Percentiles rank a stretch among this genome's conserved stretches.
These are phyloP conservation scores for Conringia planisiliqua DNA, from an alignment of 345 rosid species.

Conservation along the genomic window DNA sequence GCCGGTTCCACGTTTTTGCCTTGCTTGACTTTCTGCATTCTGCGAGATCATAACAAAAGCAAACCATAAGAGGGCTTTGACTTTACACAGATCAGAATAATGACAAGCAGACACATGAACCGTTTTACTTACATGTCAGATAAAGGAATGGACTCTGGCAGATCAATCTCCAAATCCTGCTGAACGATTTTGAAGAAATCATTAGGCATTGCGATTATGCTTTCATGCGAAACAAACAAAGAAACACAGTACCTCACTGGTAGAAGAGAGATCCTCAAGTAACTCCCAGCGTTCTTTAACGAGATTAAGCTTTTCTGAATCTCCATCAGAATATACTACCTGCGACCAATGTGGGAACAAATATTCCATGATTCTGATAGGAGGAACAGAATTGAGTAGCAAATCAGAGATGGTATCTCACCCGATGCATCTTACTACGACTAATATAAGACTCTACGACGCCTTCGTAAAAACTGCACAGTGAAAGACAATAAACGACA, in stretches of 20 bases:
- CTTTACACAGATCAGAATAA: constrained; percentile 1
- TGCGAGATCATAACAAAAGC: constrained; percentile 22
- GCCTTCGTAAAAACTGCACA: constrained; percentile 68
- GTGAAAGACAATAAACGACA: constrained; percentile 16
- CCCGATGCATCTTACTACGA: constrained; percentile 54
- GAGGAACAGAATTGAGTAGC: neutral
- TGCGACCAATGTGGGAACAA: constrained; percentile 24
- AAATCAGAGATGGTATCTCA: constrained; percentile 35
- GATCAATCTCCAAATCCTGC: constrained; percentile 41
- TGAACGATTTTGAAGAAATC: constrained; percentile 5
- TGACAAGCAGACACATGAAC: neutral
- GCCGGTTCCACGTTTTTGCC: constrained; percentile 15
- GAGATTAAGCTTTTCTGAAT: constrained; percentile 60
- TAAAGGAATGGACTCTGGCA: constrained; percentile 38
- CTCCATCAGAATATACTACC: constrained; percentile 73
- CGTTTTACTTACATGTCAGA: constrained; percentile 43
- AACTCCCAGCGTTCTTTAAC: constrained; percentile 52
- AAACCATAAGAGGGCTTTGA: neutral
- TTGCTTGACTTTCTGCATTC: constrained; percentile 30
- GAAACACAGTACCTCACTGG: constrained; percentile 21
- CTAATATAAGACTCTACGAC: constrained; percentile 46
- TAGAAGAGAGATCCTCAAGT: constrained; percentile 27
- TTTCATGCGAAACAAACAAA: neutral
- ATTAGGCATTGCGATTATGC: neutral
- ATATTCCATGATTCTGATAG: neutral